These are phyloP conservation scores for Truncatella angustata DNA, from an alignment of 2,329 filamentous ascomycete species.

Conservation along the genomic window DNA sequence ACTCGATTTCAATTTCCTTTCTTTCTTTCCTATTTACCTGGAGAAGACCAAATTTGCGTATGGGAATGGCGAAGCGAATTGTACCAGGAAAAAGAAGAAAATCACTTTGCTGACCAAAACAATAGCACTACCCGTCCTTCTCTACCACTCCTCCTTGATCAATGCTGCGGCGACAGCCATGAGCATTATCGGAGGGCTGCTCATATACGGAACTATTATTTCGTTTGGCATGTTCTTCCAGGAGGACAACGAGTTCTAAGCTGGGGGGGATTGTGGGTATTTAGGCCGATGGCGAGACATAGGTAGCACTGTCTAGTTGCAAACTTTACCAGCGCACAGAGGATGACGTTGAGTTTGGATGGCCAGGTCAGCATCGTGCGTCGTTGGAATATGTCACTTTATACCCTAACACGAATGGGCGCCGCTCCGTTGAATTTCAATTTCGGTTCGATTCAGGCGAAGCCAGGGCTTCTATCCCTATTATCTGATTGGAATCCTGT, in stretches of 20 bases:
- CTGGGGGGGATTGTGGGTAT: not conserved
- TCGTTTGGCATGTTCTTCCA: conserved; percentile 98
- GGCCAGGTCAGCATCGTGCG: conserved; percentile 8
- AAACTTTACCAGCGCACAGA: no score
- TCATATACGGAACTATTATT: conserved; percentile 98
- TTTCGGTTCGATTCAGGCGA: conserved; percentile 1
- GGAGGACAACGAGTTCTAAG: conserved; percentile 90
- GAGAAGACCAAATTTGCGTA: no score
- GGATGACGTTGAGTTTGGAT: no score
- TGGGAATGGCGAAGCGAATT: not conserved
- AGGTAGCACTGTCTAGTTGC: no score
- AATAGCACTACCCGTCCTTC: conserved; percentile 78
- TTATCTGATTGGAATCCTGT: no score
- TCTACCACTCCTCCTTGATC: conserved; percentile 86
- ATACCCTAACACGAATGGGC: conserved; percentile 3
- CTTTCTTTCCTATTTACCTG: no score
- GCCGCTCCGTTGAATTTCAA: not conserved
- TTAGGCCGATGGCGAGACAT: not conserved
- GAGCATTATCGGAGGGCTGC: conserved; percentile 85
- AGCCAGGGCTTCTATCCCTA: not conserved
- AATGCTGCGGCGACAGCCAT: conserved; percentile 84
- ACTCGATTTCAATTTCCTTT: no score
- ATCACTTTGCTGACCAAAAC: not conserved
- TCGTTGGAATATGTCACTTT: not conserved
- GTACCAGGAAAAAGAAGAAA: not conserved